Evolutionary conservation across 208 protist genomes (phyloP).

Genomic region (Novymonas esmeraldas): DNA sequence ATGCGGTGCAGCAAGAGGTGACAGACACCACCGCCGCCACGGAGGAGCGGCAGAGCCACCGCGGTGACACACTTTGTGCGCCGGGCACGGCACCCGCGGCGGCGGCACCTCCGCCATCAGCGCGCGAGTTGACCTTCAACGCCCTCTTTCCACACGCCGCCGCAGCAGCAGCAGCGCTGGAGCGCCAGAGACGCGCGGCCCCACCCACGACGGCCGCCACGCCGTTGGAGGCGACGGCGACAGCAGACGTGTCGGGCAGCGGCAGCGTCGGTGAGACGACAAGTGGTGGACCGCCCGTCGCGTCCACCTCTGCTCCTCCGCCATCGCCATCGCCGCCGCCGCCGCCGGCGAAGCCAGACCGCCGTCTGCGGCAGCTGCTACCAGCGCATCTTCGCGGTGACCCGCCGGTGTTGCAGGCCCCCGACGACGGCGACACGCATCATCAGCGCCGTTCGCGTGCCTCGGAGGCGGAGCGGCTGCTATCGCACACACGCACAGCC

Average conservation of each 20-base stretch:
- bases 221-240: too few relatives aligned
- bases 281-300: too few relatives aligned
- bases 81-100: background rate
- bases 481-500: background rate
- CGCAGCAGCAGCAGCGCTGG: background rate
- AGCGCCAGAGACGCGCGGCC: too few relatives aligned
- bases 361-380: slow-evolving; percentile 49
- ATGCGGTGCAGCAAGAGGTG: background rate
- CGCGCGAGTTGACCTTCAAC: slow-evolving; percentile 16
- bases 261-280: too few relatives aligned
- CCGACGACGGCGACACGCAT: background rate
- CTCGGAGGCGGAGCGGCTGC: too few relatives aligned
- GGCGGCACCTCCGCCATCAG: background rate
- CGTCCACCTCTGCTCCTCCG: background rate
- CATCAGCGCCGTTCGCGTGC: too few relatives aligned
- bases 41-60: too few relatives aligned
- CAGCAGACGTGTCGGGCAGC: too few relatives aligned
- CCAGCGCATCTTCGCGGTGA: slow-evolving; percentile 24
- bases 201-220: too few relatives aligned
- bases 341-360: slow-evolving; percentile 26
- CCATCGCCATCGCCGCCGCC: background rate
- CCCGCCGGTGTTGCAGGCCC: background rate
- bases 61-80: too few relatives aligned
- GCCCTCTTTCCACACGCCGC: slow-evolving; percentile 13
- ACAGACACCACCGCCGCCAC: too few relatives aligned